These are phyloP conservation scores for Arthrobotrys conoides DNA, from an alignment of 2,329 filamentous ascomycete species.

Conservation along the genomic window DNA sequence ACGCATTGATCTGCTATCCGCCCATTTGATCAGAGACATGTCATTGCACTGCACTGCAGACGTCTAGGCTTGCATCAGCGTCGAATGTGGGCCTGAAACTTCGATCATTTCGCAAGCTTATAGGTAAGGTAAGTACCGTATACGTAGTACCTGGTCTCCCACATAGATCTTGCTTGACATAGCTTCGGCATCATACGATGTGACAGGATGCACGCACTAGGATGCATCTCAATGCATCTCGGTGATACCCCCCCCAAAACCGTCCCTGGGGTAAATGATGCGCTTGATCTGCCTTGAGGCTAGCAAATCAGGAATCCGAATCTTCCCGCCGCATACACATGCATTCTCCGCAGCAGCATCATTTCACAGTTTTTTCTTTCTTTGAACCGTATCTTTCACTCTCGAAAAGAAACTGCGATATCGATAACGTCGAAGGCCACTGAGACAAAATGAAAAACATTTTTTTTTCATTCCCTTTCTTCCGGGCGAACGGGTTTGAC, in stretches of 20 bases:
- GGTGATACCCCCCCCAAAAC: conserved; percentile 11
- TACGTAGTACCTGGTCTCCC: too few species aligned
- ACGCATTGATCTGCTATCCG: conserved; percentile 39
- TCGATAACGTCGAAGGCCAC: conserved; percentile 26
- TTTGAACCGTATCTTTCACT: neutral
- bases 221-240: conserved; percentile 5
- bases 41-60: too few species aligned
- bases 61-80: neutral
- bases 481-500: conserved; percentile 16
- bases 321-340: conserved; percentile 56
- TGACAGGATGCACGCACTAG: conserved; percentile 2
- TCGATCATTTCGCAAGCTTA: conserved; percentile 1
- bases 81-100: neutral
- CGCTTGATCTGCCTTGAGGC: conserved; percentile 3
- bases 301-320: conserved; percentile 29
- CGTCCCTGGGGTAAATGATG: conserved; percentile 22
- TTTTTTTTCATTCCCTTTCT: too few species aligned
- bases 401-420: conserved; percentile 6
- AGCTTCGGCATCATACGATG: conserved; percentile 20
- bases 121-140: too few species aligned
- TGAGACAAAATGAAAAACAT: conserved; percentile 17
- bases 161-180: neutral
- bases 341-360: conserved; percentile 2
- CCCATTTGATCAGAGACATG: neutral
- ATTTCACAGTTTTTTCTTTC: neutral